Evolutionary conservation across 768 basidiomycete species (phyloP), one percentile per base, ranked within the genome.

Genomic region (Neoboletus magnificus): DNA sequence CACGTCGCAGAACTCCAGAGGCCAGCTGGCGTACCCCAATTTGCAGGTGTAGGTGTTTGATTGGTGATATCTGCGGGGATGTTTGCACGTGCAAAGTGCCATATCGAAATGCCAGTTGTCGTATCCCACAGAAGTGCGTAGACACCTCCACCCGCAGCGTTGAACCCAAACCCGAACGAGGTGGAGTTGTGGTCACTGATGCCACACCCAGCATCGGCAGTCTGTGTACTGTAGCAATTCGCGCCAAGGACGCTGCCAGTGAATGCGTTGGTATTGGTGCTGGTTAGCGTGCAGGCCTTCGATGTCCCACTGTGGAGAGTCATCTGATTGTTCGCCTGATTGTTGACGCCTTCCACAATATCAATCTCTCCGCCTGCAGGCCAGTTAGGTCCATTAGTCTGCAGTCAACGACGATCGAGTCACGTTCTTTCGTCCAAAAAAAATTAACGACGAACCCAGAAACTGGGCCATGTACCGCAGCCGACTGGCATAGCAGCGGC

Each of bases 261-360:
- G 52, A 66, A 72, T 8, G 5, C 0, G n/a, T 1, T 6, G 51
- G 62, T 57, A 61, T 58, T 9, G 5, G 46, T 40, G 35, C 33
- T 36, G 27, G 45, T 55, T 41, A 71, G 62, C 25, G 63, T 62
- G 33, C 71, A 52, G 72, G 80, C 79, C 36, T 74, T 76, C 15
- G 64, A 67, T 8, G 70, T 64, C 9, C 77, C 73, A 20, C 80
- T 84, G 66, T 91, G 89, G 6, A 90, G 74, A 1, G 87, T 82
- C 68, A 82, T 80, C 55, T 84, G 85, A 60, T 91, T 89, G 29
- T 66, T 72, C 1, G 70, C 56, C 63, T 81, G 77, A 25, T 78
- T 62, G 61, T 91, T 81, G 51, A 91, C 86, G 18, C 87, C 86
- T 64, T 92, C 90, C 10, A 91, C 66, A 48, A 89, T 79, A 62